Evolutionary conservation across 176 grass and related monocot species (phyloP).

Genomic region (Lolium perenne): DNA sequence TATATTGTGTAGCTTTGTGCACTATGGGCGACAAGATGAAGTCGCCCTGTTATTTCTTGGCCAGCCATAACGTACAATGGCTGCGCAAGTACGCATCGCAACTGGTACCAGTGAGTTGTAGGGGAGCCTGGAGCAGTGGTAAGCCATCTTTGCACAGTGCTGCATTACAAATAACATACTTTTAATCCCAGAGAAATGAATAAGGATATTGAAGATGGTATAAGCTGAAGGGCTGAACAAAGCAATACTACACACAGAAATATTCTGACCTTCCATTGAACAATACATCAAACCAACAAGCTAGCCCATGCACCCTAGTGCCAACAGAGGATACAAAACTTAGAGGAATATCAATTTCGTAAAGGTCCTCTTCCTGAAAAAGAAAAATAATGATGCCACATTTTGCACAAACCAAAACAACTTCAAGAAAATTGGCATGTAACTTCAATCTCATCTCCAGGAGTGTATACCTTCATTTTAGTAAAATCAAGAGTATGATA

Average conservation of each 20-base stretch:
- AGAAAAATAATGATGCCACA: conserved; percentile 24
- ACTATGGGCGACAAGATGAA: conserved; percentile 87
- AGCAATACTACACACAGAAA: conserved; percentile 28
- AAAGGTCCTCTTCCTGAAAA: conserved; percentile 97
- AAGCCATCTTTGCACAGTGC: conserved; percentile 94
- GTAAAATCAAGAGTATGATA: conserved; percentile 85
- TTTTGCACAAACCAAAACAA: conserved; percentile 28
- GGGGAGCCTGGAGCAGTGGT: conserved; percentile 91
- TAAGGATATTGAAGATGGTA: conserved; percentile 18
- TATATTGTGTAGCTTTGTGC: conserved; percentile 95
- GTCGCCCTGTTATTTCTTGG: conserved; percentile 94
- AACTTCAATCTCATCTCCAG: conserved; percentile 30
- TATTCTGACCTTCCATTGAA: conserved; percentile 84
- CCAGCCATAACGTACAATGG: conserved; percentile 99
- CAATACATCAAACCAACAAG: conserved; percentile 99
- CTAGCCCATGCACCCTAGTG: conserved; percentile 96
- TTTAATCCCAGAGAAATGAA: conserved; percentile 35
- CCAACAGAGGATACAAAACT: conserved; percentile 84
- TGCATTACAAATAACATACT: conserved; percentile 46
- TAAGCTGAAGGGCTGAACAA: neutral
- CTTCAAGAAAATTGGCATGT: conserved; percentile 31
- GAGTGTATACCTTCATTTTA: conserved; percentile 69
- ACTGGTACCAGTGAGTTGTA: conserved; percentile 98
- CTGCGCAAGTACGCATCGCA: conserved; percentile 90
- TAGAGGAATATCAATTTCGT: conserved; percentile 92